Evolutionary conservation across 106 monocot genomes (phyloP), one percentile per base, ranked within the genome.

Genomic region (Dendrobium chrysotoxum): DNA sequence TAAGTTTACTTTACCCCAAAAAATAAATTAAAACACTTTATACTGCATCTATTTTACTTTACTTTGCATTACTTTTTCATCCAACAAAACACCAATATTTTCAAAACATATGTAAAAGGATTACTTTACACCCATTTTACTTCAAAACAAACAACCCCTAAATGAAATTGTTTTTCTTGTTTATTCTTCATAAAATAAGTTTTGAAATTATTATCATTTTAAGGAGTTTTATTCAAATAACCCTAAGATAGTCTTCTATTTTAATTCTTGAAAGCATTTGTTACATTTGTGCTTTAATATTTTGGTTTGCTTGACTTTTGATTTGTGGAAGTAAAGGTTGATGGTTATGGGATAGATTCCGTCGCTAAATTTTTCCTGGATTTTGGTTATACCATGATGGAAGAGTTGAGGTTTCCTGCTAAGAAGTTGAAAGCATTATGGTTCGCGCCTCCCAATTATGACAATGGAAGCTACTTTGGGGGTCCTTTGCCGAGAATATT

Each of bases 401-500:
- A 95, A 75, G 98, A 99, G 39, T 74, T 99, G 75, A 91, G 89
- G 67, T 99, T 99, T 85, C 95, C 98, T 25, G 86, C 86, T 46
- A 99, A 99, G 68, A 99, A 95, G 83, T 74, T 99, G 81, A 99
- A 80, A 82, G 98, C 98, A 23, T 31, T 91, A 77, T 99, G 98
- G 98, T 99, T 99, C 89, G 66, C 98, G 6, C 98, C 98, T 83
- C 95, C 95, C 9, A 76, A 70, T 46, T 45, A 5, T 53, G 76
- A 86, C 20, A 75, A n/a, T 55, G 81, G 84, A 55, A 83, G 67
- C 50, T 88, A 90, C 74, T 70, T 84, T 17, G 17, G 82, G 71
- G 88, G 88, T 28, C 91, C 98, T 78, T 84, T 99, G 65, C 98
- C 98, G 35, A 92, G 98, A 79, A 91, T 99, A 78, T 99, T 99